Evolutionary conservation across 2,329 filamentous ascomycete genomes (phyloP).

Genomic region (Arthrobotrys sinensis): DNA sequence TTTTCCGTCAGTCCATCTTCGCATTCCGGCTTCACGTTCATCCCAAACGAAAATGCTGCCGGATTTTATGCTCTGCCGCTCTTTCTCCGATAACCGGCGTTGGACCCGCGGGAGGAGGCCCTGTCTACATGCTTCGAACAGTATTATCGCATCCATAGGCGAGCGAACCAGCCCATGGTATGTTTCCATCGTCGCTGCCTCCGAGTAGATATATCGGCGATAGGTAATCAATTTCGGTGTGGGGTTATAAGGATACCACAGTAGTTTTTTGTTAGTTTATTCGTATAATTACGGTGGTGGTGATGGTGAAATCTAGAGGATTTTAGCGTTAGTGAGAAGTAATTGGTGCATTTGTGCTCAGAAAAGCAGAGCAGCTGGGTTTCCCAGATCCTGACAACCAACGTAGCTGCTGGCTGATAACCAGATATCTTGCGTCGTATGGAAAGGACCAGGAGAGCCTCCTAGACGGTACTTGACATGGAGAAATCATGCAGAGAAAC

Average conservation of each 20-base stretch:
- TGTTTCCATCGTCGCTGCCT: constrained; percentile 82
- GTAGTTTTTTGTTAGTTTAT: not conserved
- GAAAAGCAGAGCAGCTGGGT: constrained; percentile 17
- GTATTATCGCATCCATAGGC: constrained; percentile 95
- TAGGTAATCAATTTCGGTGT: constrained; percentile 5
- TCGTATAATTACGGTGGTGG: not conserved
- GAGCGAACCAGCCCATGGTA: constrained; percentile 95
- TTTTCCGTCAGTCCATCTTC: constrained; percentile 98
- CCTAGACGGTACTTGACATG: not conserved
- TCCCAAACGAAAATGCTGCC: constrained; percentile 99
- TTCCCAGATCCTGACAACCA: constrained; percentile 24
- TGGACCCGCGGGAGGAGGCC: constrained; percentile 93
- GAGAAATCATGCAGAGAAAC: constrained; percentile 9
- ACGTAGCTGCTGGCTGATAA: constrained; percentile 4
- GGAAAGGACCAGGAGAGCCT: not conserved
- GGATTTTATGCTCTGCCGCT: constrained; percentile 93
- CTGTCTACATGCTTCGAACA: constrained; percentile 96
- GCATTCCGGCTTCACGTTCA: constrained; percentile 97
- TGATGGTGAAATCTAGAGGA: not conserved
- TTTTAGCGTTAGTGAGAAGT: constrained; percentile 14
- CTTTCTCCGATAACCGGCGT: constrained; percentile 93
- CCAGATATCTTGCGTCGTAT: constrained; percentile 24
- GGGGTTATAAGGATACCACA: not conserved
- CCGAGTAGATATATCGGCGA: constrained; percentile 28
- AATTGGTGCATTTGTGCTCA: constrained; percentile 31